Percentiles rank a stretch among this genome's conserved stretches.
Conservation (phyloP, 306 rosid genomes). For the Ochetophila trinervis region DNA sequence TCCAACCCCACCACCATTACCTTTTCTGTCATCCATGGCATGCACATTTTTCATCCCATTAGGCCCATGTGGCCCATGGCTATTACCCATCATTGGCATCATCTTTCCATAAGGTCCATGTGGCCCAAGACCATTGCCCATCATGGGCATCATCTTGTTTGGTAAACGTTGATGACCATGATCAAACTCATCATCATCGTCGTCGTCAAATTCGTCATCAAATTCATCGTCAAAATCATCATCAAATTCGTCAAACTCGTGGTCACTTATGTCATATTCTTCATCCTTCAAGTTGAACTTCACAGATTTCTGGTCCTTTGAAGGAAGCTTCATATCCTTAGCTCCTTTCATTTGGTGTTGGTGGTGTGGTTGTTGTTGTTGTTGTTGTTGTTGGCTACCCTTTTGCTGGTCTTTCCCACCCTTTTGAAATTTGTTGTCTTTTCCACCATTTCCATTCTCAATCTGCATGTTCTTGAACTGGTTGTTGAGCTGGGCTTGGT, state of each 20-base stretch:
- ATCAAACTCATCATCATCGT: slow-evolving; percentile 38
- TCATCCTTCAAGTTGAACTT: slow-evolving; percentile 58
- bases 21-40: slow-evolving; percentile 49
- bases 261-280: slow-evolving; percentile 52
- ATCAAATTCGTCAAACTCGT: slow-evolving; percentile 47
- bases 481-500: slow-evolving; percentile 32
- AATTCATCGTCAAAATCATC: slow-evolving; percentile 32
- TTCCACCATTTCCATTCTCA: slow-evolving; percentile 41
- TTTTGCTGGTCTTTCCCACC: slow-evolving; percentile 38
- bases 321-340: slow-evolving; percentile 22
- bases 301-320: slow-evolving; percentile 66
- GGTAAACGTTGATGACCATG: slow-evolving; percentile 47
- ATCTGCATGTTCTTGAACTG: slow-evolving; percentile 66
- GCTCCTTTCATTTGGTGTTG: slow-evolving; percentile 49
- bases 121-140: slow-evolving; percentile 22
- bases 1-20: slow-evolving; percentile 27
- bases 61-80: slow-evolving; percentile 40
- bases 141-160: slow-evolving; percentile 25
- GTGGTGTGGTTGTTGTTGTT: slow-evolving; percentile 43
- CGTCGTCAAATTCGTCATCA: slow-evolving; percentile 47
- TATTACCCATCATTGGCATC: slow-evolving; percentile 30
- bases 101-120: slow-evolving; percentile 35
- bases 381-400: slow-evolving; percentile 27
- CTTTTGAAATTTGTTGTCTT: slow-evolving; percentile 50
- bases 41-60: slow-evolving; percentile 46